phyloP scores from a whole-genome alignment of 1,139 yeast genomes.

The Suhomyces guaymorum region DNA sequence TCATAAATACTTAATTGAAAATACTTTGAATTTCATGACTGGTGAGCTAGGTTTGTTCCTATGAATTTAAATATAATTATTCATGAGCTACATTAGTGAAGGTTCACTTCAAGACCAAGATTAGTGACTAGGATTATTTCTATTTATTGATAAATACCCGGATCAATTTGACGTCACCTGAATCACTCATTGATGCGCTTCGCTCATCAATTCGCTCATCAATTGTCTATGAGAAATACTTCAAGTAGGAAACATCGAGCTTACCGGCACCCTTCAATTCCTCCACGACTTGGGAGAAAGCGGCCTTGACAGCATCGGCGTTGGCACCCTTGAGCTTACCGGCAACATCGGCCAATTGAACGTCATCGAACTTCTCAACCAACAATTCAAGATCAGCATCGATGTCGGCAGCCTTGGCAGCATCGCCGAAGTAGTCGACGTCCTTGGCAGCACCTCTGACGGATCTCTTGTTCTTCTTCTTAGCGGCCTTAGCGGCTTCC shows the following conservation, averaged over 20 bases:
- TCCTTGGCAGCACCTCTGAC: constrained; percentile 85
- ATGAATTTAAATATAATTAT: too few species aligned
- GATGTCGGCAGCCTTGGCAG: constrained; percentile 61
- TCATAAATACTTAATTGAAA: too few species aligned
- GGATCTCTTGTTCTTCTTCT: constrained; percentile 96
- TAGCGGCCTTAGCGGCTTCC: constrained; percentile 96
- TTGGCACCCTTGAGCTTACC: constrained; percentile 55
- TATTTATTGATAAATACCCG: too few species aligned
- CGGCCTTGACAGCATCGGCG: constrained; percentile 53
- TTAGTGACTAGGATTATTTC: too few species aligned
- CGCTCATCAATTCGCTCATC: too few species aligned
- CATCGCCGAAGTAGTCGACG: constrained; percentile 80
- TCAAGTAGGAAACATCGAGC: constrained; percentile 35
- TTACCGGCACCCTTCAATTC: constrained; percentile 38
- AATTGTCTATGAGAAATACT: constrained; percentile 29
- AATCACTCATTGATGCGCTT: too few species aligned
- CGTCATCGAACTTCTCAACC: constrained; percentile 77
- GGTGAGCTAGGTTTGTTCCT: too few species aligned
- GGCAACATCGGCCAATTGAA: constrained; percentile 71
- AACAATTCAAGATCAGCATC: constrained; percentile 80
- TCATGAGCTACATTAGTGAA: too few species aligned
- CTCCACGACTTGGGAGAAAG: constrained; percentile 50
- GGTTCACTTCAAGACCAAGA: too few species aligned
- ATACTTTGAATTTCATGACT: too few species aligned
- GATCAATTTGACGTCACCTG: too few species aligned